phyloP scores from a whole-genome alignment of 495 filamentous ascomycete species.

The Aspergillus sclerotioniger region DNA sequence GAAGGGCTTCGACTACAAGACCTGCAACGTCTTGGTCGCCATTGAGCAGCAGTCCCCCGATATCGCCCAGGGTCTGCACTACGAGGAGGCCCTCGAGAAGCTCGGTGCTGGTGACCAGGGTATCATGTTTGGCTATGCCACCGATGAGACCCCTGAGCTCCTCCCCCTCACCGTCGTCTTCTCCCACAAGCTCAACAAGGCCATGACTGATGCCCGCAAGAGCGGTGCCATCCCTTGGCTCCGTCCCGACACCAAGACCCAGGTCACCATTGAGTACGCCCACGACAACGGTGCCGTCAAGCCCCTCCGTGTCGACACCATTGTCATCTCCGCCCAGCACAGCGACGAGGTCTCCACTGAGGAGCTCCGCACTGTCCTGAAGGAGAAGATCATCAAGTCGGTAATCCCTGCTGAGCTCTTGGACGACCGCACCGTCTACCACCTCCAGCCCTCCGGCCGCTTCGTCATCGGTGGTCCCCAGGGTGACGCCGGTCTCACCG shows the following conservation, averaged over 20 bases:
- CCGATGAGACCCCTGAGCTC: constrained; percentile 97
- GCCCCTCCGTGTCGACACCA: constrained; percentile 88
- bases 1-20: constrained; percentile 99
- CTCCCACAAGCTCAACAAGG: constrained; percentile 92
- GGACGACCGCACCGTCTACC: constrained; percentile 89
- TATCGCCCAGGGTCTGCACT: constrained; percentile 97
- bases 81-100: constrained; percentile 94
- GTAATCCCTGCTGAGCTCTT: constrained; percentile 90
- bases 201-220: constrained; percentile 83
- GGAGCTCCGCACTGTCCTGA: constrained; percentile 88
- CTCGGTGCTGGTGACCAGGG: constrained; percentile 99
- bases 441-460: constrained; percentile 96
- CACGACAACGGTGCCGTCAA: constrained; percentile 93
- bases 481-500: constrained; percentile 97
- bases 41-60: constrained; percentile 99
- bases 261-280: constrained; percentile 98
- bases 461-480: constrained; percentile 99
- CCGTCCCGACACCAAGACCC: constrained; percentile 97
- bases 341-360: constrained; percentile 85
- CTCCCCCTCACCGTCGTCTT: constrained; percentile 90
- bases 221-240: constrained; percentile 91
- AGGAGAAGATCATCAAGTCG: constrained; percentile 95
- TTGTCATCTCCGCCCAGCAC: constrained; percentile 96
- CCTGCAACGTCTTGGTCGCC: constrained; percentile 95
- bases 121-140: constrained; percentile 99